Evolutionary conservation across 2,329 filamentous ascomycete species (phyloP), one percentile per base, ranked within the genome.

Genomic region (Grosmannia clavigera): DNA sequence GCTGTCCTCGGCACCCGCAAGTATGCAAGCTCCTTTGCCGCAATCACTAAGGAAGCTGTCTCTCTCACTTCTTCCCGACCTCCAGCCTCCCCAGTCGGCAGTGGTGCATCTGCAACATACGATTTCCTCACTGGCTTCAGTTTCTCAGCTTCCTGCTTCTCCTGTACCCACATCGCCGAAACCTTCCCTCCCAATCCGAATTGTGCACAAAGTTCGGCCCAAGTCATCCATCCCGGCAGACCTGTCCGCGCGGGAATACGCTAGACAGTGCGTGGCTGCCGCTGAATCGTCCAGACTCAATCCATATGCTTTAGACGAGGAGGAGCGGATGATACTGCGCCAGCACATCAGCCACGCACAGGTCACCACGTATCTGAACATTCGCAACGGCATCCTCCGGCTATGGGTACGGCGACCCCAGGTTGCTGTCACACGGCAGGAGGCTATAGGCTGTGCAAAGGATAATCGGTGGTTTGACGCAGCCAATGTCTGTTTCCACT

Each of bases 331-430:
- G 61, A 78, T 96, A 62, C 75, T 99, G 50, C 83, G 89, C 63
- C 80, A 88, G 63, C 86, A 95, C 67, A 84, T 99, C 66, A 95
- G 87, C 68, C 86, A 90, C 67, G 80, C 86, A 38, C 94, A 99
- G 72, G 90, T 96, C 65, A 96, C 92, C 3, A 89, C 90, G 14
- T 99, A 99, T 73, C 78, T 99, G 59, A 97, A 97, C 70, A 94
- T 99, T 63, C 83, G 94, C 66, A 99, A 99, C 71, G 89, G 90
- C 19, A 96, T 99, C 61, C 76, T 99, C 58, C 82, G 94, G 60
- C 74, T 97, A 50, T 99, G 94, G 94, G 81, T 88, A 43, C 83
- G 86, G 66, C 95, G 95, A 68, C 90, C 94, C 9, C 83, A 92
- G 69, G 83, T 91, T 51, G 84, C 84, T 63, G 88, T 99, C 14